Evolutionary conservation across 495 filamentous ascomycete species (phyloP).

Genomic region (Apiosordaria backusii): DNA sequence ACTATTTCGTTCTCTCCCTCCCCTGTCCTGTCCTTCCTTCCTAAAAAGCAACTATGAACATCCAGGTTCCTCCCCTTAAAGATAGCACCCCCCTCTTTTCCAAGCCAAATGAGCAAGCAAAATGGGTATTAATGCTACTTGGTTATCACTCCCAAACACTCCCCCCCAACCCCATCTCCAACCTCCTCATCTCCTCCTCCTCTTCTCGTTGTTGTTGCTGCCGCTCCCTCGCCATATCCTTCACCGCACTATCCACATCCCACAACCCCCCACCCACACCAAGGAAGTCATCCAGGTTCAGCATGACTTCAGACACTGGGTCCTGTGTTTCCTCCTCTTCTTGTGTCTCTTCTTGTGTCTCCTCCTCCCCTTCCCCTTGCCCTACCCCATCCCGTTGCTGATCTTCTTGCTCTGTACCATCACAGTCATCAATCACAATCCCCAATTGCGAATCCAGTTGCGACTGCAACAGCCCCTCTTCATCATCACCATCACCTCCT

Average conservation of each 20-base stretch:
- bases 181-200: constrained; percentile 15
- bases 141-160: not conserved
- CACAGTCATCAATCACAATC: not conserved
- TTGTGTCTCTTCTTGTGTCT: not conserved
- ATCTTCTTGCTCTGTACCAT: too few species aligned
- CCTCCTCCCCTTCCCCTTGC: not conserved
- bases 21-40: too few species aligned
- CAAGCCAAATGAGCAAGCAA: too few species aligned
- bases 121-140: too few species aligned
- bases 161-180: constrained; percentile 22
- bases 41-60: too few species aligned
- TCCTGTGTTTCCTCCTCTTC: not conserved
- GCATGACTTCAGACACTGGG: not conserved
- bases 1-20: too few species aligned
- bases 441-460: not conserved
- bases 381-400: not conserved
- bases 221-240: constrained; percentile 16
- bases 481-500: not conserved
- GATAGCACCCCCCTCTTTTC: not conserved
- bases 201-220: not conserved
- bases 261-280: constrained; percentile 26
- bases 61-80: not conserved
- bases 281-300: constrained; percentile 35
- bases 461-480: not conserved
- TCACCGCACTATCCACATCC: constrained; percentile 40